Conservation (phyloP, 768 basidiomycete genomes). For the Suillus spraguei region DNA sequence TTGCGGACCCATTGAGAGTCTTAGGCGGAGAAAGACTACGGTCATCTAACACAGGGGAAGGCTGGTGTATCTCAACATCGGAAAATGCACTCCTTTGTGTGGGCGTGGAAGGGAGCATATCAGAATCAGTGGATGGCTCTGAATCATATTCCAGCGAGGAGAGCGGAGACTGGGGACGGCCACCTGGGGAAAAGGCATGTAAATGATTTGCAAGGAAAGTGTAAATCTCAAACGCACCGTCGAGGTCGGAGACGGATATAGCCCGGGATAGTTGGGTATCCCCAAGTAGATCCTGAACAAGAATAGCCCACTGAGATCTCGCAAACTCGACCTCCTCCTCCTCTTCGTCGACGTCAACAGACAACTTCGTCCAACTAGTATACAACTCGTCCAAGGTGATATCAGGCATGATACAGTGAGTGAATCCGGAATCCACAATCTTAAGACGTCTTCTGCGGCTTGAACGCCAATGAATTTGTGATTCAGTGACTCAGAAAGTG, state of each 20-base stretch:
- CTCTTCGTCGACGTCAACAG: slow-evolving; percentile 34
- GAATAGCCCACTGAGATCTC: slow-evolving; percentile 45
- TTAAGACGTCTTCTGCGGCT: slow-evolving; percentile 38
- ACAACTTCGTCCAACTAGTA: slow-evolving; percentile 8
- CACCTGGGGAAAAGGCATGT: background rate
- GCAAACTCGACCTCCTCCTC: slow-evolving; percentile 34
- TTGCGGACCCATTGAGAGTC: slow-evolving; percentile 44
- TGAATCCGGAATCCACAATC: slow-evolving; percentile 44
- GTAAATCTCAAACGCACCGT: slow-evolving; percentile 9
- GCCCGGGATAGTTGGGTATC: slow-evolving; percentile 10
- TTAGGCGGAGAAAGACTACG: slow-evolving; percentile 10
- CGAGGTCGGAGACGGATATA: slow-evolving; percentile 2
- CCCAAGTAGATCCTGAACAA: slow-evolving; percentile 44
- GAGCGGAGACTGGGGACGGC: slow-evolving; percentile 11
- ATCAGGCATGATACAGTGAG: slow-evolving; percentile 23
- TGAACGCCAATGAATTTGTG: slow-evolving; percentile 43
- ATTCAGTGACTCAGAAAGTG: slow-evolving; percentile 33
- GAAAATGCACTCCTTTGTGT: slow-evolving; percentile 9
- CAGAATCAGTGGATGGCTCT: slow-evolving; percentile 13
- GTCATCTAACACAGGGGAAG: slow-evolving; percentile 4
- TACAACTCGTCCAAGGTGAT: slow-evolving; percentile 7
- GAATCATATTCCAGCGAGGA: slow-evolving; percentile 15
- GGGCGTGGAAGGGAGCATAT: slow-evolving; percentile 11
- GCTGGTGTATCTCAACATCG: slow-evolving; percentile 11
- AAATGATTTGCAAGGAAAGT: background rate